Base-by-base conservation (phyloP, 176 grass and related monocot species). In the Pharus latifolius region DNA sequence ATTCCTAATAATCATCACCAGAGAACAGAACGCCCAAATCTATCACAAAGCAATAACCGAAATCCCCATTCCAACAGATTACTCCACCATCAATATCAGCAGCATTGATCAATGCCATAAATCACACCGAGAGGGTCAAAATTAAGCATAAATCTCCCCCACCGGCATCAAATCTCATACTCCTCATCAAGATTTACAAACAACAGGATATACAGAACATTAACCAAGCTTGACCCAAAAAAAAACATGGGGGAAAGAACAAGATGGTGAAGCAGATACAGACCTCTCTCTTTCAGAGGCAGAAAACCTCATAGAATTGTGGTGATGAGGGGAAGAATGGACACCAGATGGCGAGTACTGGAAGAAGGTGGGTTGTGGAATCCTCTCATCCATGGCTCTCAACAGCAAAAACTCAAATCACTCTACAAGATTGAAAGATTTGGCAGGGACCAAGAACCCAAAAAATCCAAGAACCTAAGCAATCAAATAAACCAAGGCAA, bases 261-360 rank as follows among this genome's bases (percentile, higher is more conserved):
- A 65, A 44, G 31, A 88, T 33, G 29, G 64, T 52, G 41, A 70
- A 48, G 54, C 32, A 75, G 25, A 52, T 24, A 70, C 84, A 15
- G 58, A 99, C 96, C 96, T 99, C 63, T 99, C 96, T 80, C 82
- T 91, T 3, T 99, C 90, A 50, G 96, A 99, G 41, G 90, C 66
- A 73, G 96, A 86, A 51, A 86, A 99, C 85, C 90, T 91, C 87
- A 95, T 67, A 53, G 90, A 92, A 78, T 77, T 86, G 69, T 89
- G 80, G 76, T 82, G 90, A 44, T 93, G 91, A 24, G 82, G 84
- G 1, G 90, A 95, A 38, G 96, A 95, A 76, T 91, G 90, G 56
- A 91, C 78, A 49, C 89, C 87, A 34, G 94, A 98, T 17, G 82
- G 89, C 5, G 94, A 98, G 52, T 93, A 92, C 75, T 91, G 87